Evolutionary conservation across 805 yeast species (phyloP).

Genomic region (Candida piceae): DNA sequence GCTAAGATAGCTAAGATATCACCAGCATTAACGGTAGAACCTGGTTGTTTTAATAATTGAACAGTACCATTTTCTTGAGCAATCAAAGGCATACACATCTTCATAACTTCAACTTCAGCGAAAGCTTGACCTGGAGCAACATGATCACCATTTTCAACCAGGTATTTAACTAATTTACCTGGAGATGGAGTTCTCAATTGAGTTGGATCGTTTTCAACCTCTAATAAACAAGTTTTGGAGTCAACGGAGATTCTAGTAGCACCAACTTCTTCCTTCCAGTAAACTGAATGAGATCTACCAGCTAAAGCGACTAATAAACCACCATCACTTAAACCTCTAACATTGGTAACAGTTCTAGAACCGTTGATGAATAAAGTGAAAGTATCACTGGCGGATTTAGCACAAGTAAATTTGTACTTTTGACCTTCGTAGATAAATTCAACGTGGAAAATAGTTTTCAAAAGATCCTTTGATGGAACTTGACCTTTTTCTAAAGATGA

Average conservation of each 20-base stretch:
- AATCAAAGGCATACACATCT: constrained; percentile 97
- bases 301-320: constrained; percentile 83
- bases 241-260: constrained; percentile 95
- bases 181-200: constrained; percentile 98
- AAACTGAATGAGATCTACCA: constrained; percentile 91
- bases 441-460: constrained; percentile 85
- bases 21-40: constrained; percentile 95
- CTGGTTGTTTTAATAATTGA: constrained; percentile 94
- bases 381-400: constrained; percentile 79
- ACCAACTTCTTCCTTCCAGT: constrained; percentile 96
- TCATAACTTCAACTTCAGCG: constrained; percentile 99
- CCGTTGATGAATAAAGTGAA: constrained; percentile 93
- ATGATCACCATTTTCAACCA: constrained; percentile 95
- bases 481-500: constrained; percentile 90
- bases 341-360: constrained; percentile 82
- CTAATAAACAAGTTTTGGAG: constrained; percentile 89
- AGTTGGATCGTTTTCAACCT: constrained; percentile 96
- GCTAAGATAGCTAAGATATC: constrained; percentile 94
- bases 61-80: constrained; percentile 92
- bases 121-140: constrained; percentile 85
- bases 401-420: constrained; percentile 92
- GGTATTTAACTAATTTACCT: constrained; percentile 89
- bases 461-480: constrained; percentile 75
- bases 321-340: constrained; percentile 88
- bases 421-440: constrained; percentile 95